Conservation (phyloP, 1,139 yeast genomes). For the Cylindricascospora bacillispora region DNA sequence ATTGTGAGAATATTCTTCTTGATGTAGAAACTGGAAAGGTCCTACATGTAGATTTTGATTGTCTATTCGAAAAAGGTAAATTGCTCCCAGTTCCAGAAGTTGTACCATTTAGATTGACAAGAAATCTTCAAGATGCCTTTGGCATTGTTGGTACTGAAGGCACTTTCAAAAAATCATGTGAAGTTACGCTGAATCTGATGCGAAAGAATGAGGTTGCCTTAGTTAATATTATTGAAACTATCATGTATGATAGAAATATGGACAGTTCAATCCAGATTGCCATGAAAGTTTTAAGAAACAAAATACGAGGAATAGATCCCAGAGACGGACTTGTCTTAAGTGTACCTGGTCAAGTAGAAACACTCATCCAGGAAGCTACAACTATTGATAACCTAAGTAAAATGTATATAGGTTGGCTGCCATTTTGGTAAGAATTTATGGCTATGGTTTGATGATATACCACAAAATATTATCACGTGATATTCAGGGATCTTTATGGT, state of each 20-base stretch:
- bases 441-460: not conserved
- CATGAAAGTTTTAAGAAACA: conserved; percentile 61
- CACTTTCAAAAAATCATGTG: conserved; percentile 71
- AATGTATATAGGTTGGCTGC: conserved; percentile 96
- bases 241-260: conserved; percentile 53
- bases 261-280: conserved; percentile 33
- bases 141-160: conserved; percentile 92
- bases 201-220: conserved; percentile 76
- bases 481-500: no score
- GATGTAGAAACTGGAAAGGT: conserved; percentile 66
- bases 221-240: conserved; percentile 85
- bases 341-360: conserved; percentile 87
- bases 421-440: conserved; percentile 38
- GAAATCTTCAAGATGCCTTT: conserved; percentile 80
- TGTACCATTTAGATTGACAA: conserved; percentile 88
- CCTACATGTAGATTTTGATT: conserved; percentile 92
- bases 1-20: conserved; percentile 79
- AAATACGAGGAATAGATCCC: conserved; percentile 73
- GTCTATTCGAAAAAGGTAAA: conserved; percentile 68
- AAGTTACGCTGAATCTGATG: conserved; percentile 63
- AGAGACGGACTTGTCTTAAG: conserved; percentile 80
- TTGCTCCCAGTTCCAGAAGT: conserved; percentile 55
- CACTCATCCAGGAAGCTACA: conserved; percentile 73
- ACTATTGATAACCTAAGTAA: conserved; percentile 56
- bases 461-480: no score